Percentiles rank a stretch among this genome's conserved stretches.
Conservation (phyloP, 73 alveolate genomes). For the Paramecium sexaurelia region DNA sequence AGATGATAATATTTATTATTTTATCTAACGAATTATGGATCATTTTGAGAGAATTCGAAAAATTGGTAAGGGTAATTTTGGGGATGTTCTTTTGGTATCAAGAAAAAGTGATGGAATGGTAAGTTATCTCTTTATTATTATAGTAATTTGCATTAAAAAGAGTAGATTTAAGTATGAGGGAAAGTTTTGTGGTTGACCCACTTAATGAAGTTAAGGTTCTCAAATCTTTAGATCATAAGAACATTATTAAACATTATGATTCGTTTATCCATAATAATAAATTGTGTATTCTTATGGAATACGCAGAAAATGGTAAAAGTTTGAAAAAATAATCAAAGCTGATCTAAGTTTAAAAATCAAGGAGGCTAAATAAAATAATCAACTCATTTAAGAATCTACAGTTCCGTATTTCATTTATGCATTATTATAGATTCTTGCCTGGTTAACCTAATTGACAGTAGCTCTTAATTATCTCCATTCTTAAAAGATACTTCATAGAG, state of each 20-base stretch:
- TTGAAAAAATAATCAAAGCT: constrained; percentile 36
- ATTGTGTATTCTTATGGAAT: constrained; percentile 77
- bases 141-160: constrained; percentile 75
- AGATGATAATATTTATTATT: neutral
- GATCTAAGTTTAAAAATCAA: constrained; percentile 63
- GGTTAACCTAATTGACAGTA: constrained; percentile 77
- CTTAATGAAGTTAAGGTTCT: constrained; percentile 69
- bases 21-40: constrained; percentile 69
- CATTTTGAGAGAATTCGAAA: constrained; percentile 69
- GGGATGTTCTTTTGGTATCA: constrained; percentile 72
- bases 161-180: constrained; percentile 67
- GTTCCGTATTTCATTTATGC: constrained; percentile 55
- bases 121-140: neutral
- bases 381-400: neutral
- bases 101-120: constrained; percentile 66
- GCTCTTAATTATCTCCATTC: constrained; percentile 80
- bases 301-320: constrained; percentile 73
- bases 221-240: constrained; percentile 68
- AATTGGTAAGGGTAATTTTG: constrained; percentile 77
- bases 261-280: constrained; percentile 67
- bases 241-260: constrained; percentile 69
- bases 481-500: constrained; percentile 83
- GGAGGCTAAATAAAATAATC: neutral
- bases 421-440: constrained; percentile 70
- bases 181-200: constrained; percentile 52